Evolutionary conservation across 2,329 filamentous ascomycete genomes (phyloP).

Genomic region (Arthroderma sp.): DNA sequence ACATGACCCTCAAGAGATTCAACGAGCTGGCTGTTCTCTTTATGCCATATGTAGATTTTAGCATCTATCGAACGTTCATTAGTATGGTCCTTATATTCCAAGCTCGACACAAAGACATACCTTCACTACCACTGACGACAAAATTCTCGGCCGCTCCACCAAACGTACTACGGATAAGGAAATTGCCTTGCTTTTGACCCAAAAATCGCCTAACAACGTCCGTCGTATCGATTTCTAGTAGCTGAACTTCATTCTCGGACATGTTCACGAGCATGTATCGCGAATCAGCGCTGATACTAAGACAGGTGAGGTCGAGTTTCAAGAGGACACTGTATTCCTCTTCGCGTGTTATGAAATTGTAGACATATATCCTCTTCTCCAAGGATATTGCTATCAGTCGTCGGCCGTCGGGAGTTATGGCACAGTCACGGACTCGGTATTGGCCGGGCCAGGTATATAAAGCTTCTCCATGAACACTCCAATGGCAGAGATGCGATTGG

Average conservation of each 20-base stretch:
- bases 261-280: conserved; percentile 70
- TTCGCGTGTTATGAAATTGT: conserved; percentile 62
- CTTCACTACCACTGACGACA: conserved; percentile 82
- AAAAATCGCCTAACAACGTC: conserved; percentile 61
- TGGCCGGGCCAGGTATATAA: conserved; percentile 55
- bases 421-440: conserved; percentile 71
- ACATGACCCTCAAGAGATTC: conserved; percentile 63
- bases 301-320: conserved; percentile 59
- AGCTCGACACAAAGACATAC: conserved; percentile 35
- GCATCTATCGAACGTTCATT: conserved; percentile 41
- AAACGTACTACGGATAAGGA: conserved; percentile 69
- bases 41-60: conserved; percentile 80
- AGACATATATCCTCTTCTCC: conserved; percentile 61
- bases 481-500: conserved; percentile 55
- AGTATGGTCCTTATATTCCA: neutral
- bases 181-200: conserved; percentile 63
- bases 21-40: conserved; percentile 62
- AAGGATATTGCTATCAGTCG: conserved; percentile 69
- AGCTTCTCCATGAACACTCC: conserved; percentile 52
- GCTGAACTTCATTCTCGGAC: conserved; percentile 60
- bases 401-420: conserved; percentile 67
- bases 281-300: conserved; percentile 74
- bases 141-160: conserved; percentile 88
- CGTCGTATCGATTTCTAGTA: conserved; percentile 64
- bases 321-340: conserved; percentile 63